A percentile compares a stretch with the other conserved stretches of the same genome.
Evolutionary conservation across 495 filamentous ascomycete species (phyloP).

Genomic region (Podospora anserina): DNA sequence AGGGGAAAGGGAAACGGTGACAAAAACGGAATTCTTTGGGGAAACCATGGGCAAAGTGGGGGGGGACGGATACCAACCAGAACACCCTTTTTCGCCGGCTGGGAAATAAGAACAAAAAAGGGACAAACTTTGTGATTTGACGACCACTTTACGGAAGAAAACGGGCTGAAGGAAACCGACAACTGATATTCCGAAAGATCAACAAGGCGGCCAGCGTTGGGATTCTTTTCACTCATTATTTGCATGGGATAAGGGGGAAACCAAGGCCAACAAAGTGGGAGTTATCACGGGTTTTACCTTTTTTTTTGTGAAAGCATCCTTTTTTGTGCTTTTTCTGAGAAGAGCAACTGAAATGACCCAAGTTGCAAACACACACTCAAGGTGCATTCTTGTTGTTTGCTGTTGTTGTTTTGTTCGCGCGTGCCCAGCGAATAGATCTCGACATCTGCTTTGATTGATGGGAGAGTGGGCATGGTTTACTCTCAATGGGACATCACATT

Average conservation of each 20-base stretch:
- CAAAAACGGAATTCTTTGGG: neutral
- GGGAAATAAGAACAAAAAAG: neutral
- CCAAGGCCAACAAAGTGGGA: neutral
- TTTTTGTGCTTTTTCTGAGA: neutral
- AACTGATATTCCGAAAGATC: neutral
- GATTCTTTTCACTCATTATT: neutral
- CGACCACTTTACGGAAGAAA: neutral
- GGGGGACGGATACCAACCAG: neutral
- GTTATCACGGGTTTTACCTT: neutral
- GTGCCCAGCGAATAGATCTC: neutral
- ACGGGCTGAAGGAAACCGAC: neutral
- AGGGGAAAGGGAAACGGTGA: neutral
- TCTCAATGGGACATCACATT: neutral
- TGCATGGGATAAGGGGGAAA: neutral
- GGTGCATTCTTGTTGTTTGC: neutral
- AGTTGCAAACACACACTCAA: neutral
- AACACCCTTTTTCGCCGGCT: neutral
- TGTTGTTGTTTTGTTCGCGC: neutral
- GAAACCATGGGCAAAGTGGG: neutral
- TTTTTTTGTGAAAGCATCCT: neutral
- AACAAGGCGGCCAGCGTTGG: neutral
- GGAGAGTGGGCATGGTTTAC: neutral
- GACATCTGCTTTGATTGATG: neutral
- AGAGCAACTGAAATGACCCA: neutral
- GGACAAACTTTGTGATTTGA: neutral